These are phyloP conservation scores for Zasmidium citrigriseum DNA, from an alignment of 2,329 filamentous ascomycete genomes.

Conservation along the genomic window DNA sequence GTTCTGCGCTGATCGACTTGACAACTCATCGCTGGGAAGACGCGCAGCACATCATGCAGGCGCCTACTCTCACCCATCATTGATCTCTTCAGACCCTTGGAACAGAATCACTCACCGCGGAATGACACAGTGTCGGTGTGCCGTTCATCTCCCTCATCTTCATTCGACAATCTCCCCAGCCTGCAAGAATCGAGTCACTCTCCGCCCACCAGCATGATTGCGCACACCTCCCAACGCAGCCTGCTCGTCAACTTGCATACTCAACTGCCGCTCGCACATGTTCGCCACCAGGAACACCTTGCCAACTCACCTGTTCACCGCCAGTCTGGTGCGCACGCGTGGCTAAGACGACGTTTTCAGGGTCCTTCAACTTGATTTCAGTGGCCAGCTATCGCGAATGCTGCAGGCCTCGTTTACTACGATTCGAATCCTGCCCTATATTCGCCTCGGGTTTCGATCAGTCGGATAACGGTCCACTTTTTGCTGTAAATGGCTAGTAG, in stretches of 20 bases:
- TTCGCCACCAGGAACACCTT: constrained; percentile 1
- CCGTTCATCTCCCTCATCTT: neutral
- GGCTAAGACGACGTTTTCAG: neutral
- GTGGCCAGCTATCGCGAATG: neutral
- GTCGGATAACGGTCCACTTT: too few relatives aligned
- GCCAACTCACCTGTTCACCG: constrained; percentile 4
- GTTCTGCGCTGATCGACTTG: neutral
- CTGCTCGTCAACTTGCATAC: constrained; percentile 1
- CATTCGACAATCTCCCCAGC: neutral
- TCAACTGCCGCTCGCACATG: neutral
- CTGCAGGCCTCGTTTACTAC: too few relatives aligned
- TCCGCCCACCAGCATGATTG: constrained; percentile 5
- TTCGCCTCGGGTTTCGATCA: too few relatives aligned
- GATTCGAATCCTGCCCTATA: too few relatives aligned
- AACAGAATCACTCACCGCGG: neutral
- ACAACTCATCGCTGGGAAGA: neutral
- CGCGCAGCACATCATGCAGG: neutral
- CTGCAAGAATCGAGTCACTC: neutral
- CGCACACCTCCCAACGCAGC: neutral
- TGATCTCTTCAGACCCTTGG: neutral
- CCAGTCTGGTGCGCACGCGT: constrained; percentile 5
- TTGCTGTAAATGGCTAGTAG: too few relatives aligned
- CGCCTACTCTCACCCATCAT: neutral
- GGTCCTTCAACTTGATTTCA: neutral
- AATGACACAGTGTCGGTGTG: neutral